Base-by-base conservation (phyloP, 805 yeast genomes). In the Candida michaelii region DNA sequence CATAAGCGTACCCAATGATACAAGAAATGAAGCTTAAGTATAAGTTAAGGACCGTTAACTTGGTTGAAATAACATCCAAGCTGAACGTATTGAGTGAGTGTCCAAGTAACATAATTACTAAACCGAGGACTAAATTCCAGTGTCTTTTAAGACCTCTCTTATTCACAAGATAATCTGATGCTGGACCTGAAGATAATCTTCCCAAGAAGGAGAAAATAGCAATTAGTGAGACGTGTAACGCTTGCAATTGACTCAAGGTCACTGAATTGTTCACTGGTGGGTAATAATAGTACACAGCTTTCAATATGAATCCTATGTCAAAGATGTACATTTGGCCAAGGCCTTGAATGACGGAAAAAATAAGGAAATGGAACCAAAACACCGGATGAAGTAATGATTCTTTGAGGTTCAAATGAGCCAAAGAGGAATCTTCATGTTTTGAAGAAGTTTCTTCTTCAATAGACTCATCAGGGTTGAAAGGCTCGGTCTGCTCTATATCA, bases 281-380 rank as follows among this genome's bases (percentile, higher is more conserved):
- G 43, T 53, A 59, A 31, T 53, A 49, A 39, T 51, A 52, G 42
- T 56, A 54, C 2, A 62, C 30, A 8, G 69, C 69, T 45, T 62
- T 60, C 17, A 62, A 40, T 11, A 63, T 50, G 36, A 50, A 63
- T 2, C 69, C 69, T 39, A 63, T 59, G 17, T 63, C 59, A 42
- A 56, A 64, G 10, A 64, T 64, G 46, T 64, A 64, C 68, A 64
- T 62, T 48, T 64, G 69, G 10, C 69, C 69, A 42, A 64, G 51
- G 5, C 69, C 69, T 48, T 64, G 69, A n/a, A 60, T 48, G 13
- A 62, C 46, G 1, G 66, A 53, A 45, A 64, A 54, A 7, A 62
- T 46, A n/a, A 49, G 36, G 38, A 59, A 64, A 46, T 64, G 69
- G 34, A 47, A 52, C 65, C 65, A 61, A 40, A 63, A 63, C 5